Evolutionary conservation across 2,329 filamentous ascomycete genomes (phyloP).

Genomic region (Sphaerostilbella broomeana): DNA sequence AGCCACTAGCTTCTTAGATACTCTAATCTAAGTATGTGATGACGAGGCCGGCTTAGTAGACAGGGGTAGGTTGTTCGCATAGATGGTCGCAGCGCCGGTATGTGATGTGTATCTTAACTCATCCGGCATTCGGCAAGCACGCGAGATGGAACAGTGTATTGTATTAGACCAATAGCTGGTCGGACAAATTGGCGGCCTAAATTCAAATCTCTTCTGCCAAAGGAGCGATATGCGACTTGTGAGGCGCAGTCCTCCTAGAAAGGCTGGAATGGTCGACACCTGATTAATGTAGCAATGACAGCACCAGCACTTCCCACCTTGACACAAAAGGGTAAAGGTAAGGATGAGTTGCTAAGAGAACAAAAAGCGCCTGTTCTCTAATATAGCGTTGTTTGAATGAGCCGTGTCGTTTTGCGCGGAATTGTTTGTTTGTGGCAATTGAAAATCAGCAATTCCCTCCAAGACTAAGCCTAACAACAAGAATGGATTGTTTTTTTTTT

Average conservation of each 20-base stretch:
- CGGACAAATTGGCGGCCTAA: not conserved
- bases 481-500: too few relatives aligned
- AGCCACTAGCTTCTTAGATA: constrained; percentile 10
- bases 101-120: constrained; percentile 3
- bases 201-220: not conserved
- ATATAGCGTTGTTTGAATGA: too few relatives aligned
- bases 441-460: too few relatives aligned
- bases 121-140: not conserved
- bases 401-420: too few relatives aligned
- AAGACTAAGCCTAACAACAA: too few relatives aligned
- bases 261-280: too few relatives aligned
- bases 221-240: not conserved
- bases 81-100: not conserved
- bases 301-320: constrained; percentile 1
- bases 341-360: not conserved
- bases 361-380: too few relatives aligned
- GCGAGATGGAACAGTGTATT: not conserved
- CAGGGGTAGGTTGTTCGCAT: not conserved
- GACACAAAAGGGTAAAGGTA: not conserved
- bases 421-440: too few relatives aligned
- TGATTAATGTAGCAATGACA: too few relatives aligned
- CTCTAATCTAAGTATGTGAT: not conserved
- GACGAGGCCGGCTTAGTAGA: constrained; percentile 7
- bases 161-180: not conserved
- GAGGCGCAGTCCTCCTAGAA: constrained; percentile 8